A percentile compares a stretch with the other conserved stretches of the same genome.
Evolutionary conservation across 2,329 filamentous ascomycete genomes (phyloP).

Genomic region (Aspergillus tubingensis): DNA sequence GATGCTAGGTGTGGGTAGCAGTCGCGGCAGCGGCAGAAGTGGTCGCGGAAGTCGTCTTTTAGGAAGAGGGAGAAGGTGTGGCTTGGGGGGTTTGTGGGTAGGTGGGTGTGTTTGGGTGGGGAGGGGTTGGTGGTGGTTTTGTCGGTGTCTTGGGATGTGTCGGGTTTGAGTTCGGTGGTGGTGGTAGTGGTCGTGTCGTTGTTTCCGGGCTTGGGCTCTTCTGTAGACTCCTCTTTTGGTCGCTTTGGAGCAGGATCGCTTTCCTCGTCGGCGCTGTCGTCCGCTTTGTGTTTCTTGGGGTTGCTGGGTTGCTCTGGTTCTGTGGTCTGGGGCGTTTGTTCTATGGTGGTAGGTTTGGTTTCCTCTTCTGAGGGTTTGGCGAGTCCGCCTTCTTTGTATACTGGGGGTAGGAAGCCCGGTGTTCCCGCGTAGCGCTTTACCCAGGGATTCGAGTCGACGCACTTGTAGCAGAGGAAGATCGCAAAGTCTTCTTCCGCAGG

Average conservation of each 20-base stretch:
- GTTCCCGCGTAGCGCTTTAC: conserved; percentile 84
- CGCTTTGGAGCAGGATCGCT: conserved; percentile 40
- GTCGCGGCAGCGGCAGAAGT: conserved; percentile 77
- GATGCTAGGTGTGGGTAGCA: conserved; percentile 73
- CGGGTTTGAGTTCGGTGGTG: conserved; percentile 12
- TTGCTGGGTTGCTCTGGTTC: conserved; percentile 21
- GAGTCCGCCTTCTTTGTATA: conserved; percentile 54
- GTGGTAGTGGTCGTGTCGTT: background rate
- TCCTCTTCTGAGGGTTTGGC: conserved; percentile 8
- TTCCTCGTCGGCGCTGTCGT: conserved; percentile 36
- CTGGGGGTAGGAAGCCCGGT: conserved; percentile 73
- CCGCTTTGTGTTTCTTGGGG: conserved; percentile 68
- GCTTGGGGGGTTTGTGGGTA: conserved; percentile 57
- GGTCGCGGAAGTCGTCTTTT: conserved; percentile 73
- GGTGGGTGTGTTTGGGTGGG: conserved; percentile 59
- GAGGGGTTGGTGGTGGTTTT: conserved; percentile 6
- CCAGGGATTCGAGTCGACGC: conserved; percentile 84
- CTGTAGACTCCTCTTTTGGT: conserved; percentile 48
- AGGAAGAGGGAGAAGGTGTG: conserved; percentile 80
- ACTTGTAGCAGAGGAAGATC: conserved; percentile 91
- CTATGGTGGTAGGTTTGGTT: background rate
- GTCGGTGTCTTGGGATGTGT: background rate
- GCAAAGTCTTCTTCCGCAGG: conserved; percentile 88
- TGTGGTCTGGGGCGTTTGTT: background rate
- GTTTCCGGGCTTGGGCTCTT: conserved; percentile 8